Base-by-base conservation (phyloP, 768 basidiomycete species). In the Suillus bovinus region DNA sequence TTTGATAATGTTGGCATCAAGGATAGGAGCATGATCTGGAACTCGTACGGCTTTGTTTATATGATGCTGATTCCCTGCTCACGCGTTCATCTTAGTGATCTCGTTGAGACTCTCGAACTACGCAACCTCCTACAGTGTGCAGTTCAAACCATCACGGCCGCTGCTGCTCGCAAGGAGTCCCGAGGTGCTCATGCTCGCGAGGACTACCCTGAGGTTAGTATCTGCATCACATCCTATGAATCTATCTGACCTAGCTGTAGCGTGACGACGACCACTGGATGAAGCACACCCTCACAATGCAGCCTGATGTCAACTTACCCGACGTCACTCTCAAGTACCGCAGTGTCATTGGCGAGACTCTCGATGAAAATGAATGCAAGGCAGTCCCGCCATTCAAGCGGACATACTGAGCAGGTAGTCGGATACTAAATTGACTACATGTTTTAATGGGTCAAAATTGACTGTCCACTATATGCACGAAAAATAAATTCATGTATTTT, bases 21-120 rank as follows among this genome's bases (percentile, higher is more conserved):
- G 81, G 97, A 99, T 77, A 85, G 97, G 72, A 94, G 93, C 78
- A 93, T 99, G 96, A 97, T 99, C 77, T 99, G 96, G 97, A 98
- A 99, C 81, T 93, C 94, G 95, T 96, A 71, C 65, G 93, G 72
- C 16, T 50, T 50, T n/a, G 41, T 42, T 64, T 17, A 16, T 16
- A 39, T 17, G 47, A 13, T 42, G 33, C 64, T 33, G 29, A 50
- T 63, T 33, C 49, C 58, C 39, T 33, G 57, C 36, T 69, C 39
- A 64, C 53, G 53, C 44, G 57, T 13, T n/a, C 46, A 27, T 64
- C 63, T 4, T 67, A 96, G 94, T 68, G 97, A 99, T 74, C 88
- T 99, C 62, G 84, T 99, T 64, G 97, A 99, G 80, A 99, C 96
- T 11, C 84, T 99, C 60, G 97, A 99, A 76, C 88, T 99, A 44